A percentile compares a stretch with the other conserved stretches of the same genome.
Conservation (phyloP, 768 basidiomycete species). For the Auricularia sp. region DNA sequence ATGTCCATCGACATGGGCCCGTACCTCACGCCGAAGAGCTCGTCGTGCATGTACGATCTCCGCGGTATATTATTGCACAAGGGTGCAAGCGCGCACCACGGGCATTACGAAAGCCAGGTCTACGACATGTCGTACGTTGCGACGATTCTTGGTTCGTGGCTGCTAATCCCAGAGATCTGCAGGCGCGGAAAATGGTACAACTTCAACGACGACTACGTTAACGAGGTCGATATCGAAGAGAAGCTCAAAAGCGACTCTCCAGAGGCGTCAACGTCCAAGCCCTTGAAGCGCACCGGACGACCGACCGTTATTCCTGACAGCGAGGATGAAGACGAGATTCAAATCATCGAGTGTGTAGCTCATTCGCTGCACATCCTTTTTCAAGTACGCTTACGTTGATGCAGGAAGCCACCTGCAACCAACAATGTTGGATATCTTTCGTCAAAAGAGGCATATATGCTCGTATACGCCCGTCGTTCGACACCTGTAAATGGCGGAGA, state of each 20-base stretch:
- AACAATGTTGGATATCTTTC: conserved; percentile 34
- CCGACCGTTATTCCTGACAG: neutral
- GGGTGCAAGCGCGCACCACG: conserved; percentile 84
- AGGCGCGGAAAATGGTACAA: conserved; percentile 68
- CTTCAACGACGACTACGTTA: conserved; percentile 85
- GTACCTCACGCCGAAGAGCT: conserved; percentile 31
- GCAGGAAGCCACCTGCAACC: neutral
- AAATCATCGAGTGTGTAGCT: neutral
- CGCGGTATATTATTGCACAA: conserved; percentile 82
- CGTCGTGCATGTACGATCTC: conserved; percentile 57
- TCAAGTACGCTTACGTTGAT: neutral
- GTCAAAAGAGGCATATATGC: conserved; percentile 91
- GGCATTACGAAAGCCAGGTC: conserved; percentile 82
- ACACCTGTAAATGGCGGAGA: neutral
- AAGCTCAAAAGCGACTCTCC: neutral
- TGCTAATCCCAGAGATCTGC: no score
- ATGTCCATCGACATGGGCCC: conserved; percentile 57
- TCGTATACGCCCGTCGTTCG: conserved; percentile 64
- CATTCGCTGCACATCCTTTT: neutral
- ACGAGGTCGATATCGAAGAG: conserved; percentile 35
- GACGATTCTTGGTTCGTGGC: no score
- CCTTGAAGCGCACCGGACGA: neutral
- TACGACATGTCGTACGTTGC: conserved; percentile 42
- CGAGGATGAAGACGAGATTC: conserved; percentile 9
- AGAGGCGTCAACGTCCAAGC: neutral